Evolutionary conservation across 768 basidiomycete genomes (phyloP).

Genomic region (Lanmaoa pseudosensibilis): DNA sequence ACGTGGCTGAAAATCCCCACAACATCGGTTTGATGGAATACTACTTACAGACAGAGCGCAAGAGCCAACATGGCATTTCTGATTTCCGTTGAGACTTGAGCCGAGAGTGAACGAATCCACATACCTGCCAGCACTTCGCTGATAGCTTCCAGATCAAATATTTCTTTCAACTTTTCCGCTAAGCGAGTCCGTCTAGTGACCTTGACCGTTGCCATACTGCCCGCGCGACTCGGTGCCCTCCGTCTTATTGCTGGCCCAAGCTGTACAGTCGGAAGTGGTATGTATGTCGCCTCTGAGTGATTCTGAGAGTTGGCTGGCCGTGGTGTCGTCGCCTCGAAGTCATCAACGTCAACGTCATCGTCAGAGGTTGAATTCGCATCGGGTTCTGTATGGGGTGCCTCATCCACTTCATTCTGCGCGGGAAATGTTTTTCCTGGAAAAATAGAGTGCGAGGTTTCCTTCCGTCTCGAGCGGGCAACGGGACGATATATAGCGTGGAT

Average conservation of each 20-base stretch:
- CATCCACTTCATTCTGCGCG: slow-evolving; percentile 28
- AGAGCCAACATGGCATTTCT: slow-evolving; percentile 94
- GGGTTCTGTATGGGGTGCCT: slow-evolving; percentile 33
- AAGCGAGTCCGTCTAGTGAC: slow-evolving; percentile 66
- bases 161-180: slow-evolving; percentile 84
- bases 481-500: slow-evolving; percentile 88
- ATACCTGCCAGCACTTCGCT: slow-evolving; percentile 82
- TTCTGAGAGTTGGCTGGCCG: slow-evolving; percentile 31
- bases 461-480: slow-evolving; percentile 62
- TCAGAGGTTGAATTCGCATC: slow-evolving; percentile 41
- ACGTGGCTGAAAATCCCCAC: slow-evolving; percentile 1
- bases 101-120: slow-evolving; percentile 21
- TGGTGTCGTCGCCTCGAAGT: slow-evolving; percentile 58
- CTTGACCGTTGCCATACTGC: slow-evolving; percentile 74
- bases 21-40: neutral
- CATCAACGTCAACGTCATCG: slow-evolving; percentile 53
- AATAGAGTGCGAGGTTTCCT: slow-evolving; percentile 24
- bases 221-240: slow-evolving; percentile 40
- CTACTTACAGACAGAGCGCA: slow-evolving; percentile 83
- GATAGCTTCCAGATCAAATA: slow-evolving; percentile 80
- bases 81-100: slow-evolving; percentile 13
- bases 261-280: slow-evolving; percentile 10
- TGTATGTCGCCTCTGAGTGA: slow-evolving; percentile 3
- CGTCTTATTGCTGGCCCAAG: slow-evolving; percentile 25
- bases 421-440: slow-evolving; percentile 10